Evolutionary conservation across 352 stramenopile genomes (phyloP), one percentile per base, ranked within the genome.

Genomic region (Globisporangium barbulae): DNA sequence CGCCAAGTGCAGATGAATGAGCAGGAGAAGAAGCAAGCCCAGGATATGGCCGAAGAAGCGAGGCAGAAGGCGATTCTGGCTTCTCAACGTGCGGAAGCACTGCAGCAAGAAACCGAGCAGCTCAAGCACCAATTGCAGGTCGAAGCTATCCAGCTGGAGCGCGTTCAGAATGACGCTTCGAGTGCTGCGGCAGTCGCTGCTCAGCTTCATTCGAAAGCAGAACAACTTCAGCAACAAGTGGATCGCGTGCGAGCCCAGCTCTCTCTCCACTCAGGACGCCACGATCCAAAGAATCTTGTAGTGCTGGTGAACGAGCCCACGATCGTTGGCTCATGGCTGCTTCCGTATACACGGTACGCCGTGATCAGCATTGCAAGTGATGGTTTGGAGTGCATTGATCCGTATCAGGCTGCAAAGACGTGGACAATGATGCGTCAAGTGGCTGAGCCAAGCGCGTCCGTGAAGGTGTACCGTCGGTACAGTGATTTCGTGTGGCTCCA

Each of bases 401-500:
- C 83, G 45, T 93, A 80, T 64, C 73, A 76, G 22, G 85, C 83
- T 12, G 82, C 83, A 8, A 91, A 90, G 64, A 91, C 80, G 28
- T 93, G 83, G 83, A 87, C 85, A n/a, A 74, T 73, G 55, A 73
- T 89, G 54, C 79, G 75, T n/a, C 81, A 92, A 70, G 78, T 90
- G 48, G 76, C 79, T 15, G 79, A 91, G 33, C 78, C 79, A 0
- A 87, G 78, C 61, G 85, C 83, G 2, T 93, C 79, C 2, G 85
- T 94, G 42, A 90, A 90, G 44, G 85, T 94, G 5, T 94, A 94
- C 58, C 83, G 85, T 21, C 83, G 85, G 5, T 94, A 93, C 75
- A 93, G 83, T 60, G 85, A 94, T 69, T 94, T 94, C 78, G 72
- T 93, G 53, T 94, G 85, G 85, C 73, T 94, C 41, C 82, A 92